Percentiles rank a stretch among this genome's conserved stretches.
Conservation (phyloP, 202 grass and related monocot species). For the Zoysia matrella region DNA sequence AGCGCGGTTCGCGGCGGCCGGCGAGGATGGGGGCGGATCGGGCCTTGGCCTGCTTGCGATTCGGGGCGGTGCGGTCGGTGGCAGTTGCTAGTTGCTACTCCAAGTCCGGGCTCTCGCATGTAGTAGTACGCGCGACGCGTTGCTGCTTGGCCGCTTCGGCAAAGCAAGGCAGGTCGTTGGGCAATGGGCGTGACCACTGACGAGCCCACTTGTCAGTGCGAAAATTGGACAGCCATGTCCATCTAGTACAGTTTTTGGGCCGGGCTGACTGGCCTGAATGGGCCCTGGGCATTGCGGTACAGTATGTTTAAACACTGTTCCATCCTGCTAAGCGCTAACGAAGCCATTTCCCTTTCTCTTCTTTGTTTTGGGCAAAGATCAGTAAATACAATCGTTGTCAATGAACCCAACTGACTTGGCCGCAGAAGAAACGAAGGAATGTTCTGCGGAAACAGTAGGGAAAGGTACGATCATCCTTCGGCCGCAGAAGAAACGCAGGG, state of each 20-base stretch:
- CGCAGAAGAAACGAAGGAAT: background rate
- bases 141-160: constrained; percentile 12
- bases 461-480: background rate
- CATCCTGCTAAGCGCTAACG: too few relatives aligned
- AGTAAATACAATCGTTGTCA: background rate
- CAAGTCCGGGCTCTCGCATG: background rate
- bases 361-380: background rate
- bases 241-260: background rate
- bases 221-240: background rate
- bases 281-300: background rate
- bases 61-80: background rate
- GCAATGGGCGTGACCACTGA: background rate
- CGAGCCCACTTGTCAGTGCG: constrained; percentile 9
- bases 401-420: background rate
- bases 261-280: background rate
- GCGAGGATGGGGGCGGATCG: constrained; percentile 7
- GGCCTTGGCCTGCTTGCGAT: constrained; percentile 7
- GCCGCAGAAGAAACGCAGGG: too few relatives aligned
- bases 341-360: background rate
- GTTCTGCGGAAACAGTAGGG: background rate
- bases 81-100: background rate
- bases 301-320: too few relatives aligned
- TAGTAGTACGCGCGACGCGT: background rate
- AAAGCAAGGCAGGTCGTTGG: constrained; percentile 1
- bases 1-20: constrained; percentile 11